Percentiles rank a stretch among this genome's conserved stretches.
These are phyloP conservation scores for Lentinula sp. DNA, from an alignment of 768 basidiomycete genomes.

Conservation along the genomic window DNA sequence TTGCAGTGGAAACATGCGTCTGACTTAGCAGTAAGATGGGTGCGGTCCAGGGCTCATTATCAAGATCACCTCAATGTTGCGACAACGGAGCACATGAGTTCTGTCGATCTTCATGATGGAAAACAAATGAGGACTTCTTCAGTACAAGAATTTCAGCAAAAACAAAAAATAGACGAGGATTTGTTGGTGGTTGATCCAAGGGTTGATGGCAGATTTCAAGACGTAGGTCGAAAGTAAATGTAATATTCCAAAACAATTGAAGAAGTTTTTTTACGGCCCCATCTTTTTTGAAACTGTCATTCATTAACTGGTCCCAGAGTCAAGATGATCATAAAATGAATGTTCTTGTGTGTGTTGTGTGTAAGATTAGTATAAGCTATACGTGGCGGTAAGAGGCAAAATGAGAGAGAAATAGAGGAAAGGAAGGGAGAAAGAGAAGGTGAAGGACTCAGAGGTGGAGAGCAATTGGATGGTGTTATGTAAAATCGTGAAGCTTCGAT, in stretches of 20 bases:
- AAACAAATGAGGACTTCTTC: constrained; percentile 26
- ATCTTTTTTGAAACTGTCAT: too few relatives aligned
- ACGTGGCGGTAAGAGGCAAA: too few relatives aligned
- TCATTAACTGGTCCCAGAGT: too few relatives aligned
- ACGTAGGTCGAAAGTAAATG: background rate
- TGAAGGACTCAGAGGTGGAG: too few relatives aligned
- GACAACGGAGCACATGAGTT: constrained; percentile 69
- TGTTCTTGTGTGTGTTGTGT: too few relatives aligned
- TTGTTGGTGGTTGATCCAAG: constrained; percentile 38
- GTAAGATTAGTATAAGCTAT: too few relatives aligned
- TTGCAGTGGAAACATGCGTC: constrained; percentile 46
- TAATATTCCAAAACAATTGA: background rate
- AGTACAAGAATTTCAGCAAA: background rate
- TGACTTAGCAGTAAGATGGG: constrained; percentile 32
- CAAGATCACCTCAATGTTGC: constrained; percentile 53
- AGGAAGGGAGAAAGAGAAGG: too few relatives aligned
- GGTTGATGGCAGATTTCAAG: background rate
- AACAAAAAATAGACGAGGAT: constrained; percentile 30
- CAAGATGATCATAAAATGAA: too few relatives aligned
- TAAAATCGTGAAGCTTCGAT: too few relatives aligned
- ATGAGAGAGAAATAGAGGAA: too few relatives aligned
- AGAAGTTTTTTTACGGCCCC: background rate
- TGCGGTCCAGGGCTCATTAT: constrained; percentile 49
- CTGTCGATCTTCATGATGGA: constrained; percentile 72
- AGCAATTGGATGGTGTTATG: too few relatives aligned